Conservation (phyloP, 208 protist species). For the Wallacemonas sp. region DNA sequence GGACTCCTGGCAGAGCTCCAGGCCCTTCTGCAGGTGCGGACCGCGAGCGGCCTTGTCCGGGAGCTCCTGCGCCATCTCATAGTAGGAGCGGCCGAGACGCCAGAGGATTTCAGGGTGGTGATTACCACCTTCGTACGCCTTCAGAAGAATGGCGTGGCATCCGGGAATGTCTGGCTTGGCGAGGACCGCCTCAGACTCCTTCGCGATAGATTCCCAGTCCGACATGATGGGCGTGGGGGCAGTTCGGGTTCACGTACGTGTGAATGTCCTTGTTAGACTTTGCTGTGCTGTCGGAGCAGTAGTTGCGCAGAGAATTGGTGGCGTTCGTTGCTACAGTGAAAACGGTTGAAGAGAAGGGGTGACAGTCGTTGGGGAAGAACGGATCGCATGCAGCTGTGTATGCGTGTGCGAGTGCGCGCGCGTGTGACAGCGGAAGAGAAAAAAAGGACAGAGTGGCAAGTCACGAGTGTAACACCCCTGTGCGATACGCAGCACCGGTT, state of each 20-base stretch:
- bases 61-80: slow-evolving; percentile 75
- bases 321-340: too few species aligned
- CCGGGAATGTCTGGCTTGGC: slow-evolving; percentile 58
- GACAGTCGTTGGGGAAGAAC: too few species aligned
- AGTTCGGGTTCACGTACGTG: not conserved
- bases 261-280: not conserved
- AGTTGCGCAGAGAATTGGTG: too few species aligned
- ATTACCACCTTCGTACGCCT: slow-evolving; percentile 55
- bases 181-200: slow-evolving; percentile 56
- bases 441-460: not conserved
- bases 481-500: too few species aligned
- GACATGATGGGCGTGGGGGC: slow-evolving; percentile 26
- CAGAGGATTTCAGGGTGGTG: slow-evolving; percentile 78
- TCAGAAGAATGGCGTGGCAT: slow-evolving; percentile 53
- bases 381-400: too few species aligned
- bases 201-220: slow-evolving; percentile 60
- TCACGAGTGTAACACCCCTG: too few species aligned
- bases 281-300: too few species aligned
- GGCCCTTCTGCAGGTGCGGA: slow-evolving; percentile 53
- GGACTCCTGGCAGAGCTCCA: slow-evolving; percentile 68
- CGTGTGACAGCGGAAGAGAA: not conserved
- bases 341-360: too few species aligned
- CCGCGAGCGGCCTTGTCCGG: slow-evolving; percentile 40
- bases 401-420: not conserved
- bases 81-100: slow-evolving; percentile 75